Percentiles rank a stretch among this genome's conserved stretches.
These are phyloP conservation scores for Talinum fruticosum DNA, from an alignment of 148 eudicot genomes.

Conservation along the genomic window DNA sequence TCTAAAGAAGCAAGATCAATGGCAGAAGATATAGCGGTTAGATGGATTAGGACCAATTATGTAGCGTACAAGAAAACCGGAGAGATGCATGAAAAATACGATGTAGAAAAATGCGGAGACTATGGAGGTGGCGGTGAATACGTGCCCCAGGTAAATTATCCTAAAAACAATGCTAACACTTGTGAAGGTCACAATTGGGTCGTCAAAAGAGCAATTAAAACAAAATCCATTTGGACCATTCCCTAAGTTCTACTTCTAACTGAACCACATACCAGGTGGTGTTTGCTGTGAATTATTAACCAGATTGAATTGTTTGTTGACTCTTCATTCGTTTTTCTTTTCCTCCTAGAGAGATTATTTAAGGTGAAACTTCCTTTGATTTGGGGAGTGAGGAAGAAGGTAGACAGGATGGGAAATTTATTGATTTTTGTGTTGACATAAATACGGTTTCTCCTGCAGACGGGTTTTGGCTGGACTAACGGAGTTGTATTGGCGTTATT, in stretches of 20 bases:
- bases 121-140: conserved; percentile 95
- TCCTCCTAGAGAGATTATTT: background rate
- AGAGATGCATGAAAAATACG: conserved; percentile 82
- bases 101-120: conserved; percentile 73
- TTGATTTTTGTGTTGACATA: background rate
- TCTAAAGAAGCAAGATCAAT: conserved; percentile 49
- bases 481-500: conserved; percentile 81
- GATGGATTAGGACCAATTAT: conserved; percentile 81
- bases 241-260: background rate
- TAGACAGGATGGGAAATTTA: too few species aligned
- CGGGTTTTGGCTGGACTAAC: conserved; percentile 92
- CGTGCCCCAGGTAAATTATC: conserved; percentile 59
- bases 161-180: background rate
- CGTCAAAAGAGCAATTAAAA: background rate
- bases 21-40: conserved; percentile 70
- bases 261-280: background rate
- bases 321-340: background rate
- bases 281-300: background rate
- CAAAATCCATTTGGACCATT: background rate
- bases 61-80: conserved; percentile 69
- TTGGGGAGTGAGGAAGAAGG: background rate
- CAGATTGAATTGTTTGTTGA: background rate
- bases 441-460: conserved; percentile 37
- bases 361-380: background rate
- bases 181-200: background rate